Conservation (phyloP, 257 asterid species). For the Dorcoceras hygrometricum region DNA sequence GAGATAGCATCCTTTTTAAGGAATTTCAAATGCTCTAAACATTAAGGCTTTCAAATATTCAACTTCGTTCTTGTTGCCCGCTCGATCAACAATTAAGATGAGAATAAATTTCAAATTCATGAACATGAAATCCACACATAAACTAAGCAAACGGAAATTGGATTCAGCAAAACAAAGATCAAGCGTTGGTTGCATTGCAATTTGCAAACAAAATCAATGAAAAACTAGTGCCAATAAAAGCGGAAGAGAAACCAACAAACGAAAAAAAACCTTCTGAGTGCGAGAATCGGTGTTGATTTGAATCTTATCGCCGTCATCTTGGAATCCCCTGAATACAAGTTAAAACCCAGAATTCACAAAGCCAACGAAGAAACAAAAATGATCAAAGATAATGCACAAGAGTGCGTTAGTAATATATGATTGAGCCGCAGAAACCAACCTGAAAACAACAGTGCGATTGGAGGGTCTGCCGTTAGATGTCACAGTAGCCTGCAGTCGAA, state of each 20-base stretch:
- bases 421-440: slow-evolving; percentile 35
- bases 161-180: neutral
- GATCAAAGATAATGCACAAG: neutral
- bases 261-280: slow-evolving; percentile 62
- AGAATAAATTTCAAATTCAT: too few species aligned
- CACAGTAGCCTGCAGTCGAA: slow-evolving; percentile 63
- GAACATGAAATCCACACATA: neutral
- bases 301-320: slow-evolving; percentile 62
- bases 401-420: neutral
- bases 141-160: neutral
- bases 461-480: slow-evolving; percentile 63
- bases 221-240: neutral
- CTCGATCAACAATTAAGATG: neutral
- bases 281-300: slow-evolving; percentile 82
- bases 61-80: neutral
- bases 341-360: slow-evolving; percentile 15
- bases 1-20: neutral
- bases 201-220: neutral
- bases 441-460: slow-evolving; percentile 96
- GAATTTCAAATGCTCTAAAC: neutral
- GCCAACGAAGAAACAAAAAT: neutral
- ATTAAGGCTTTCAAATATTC: neutral
- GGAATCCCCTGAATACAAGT: slow-evolving; percentile 60
- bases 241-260: neutral
- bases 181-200: too few species aligned